These are phyloP conservation scores for Sporisorium graminicola DNA, from an alignment of 1,284 basidiomycete species.

Conservation along the genomic window DNA sequence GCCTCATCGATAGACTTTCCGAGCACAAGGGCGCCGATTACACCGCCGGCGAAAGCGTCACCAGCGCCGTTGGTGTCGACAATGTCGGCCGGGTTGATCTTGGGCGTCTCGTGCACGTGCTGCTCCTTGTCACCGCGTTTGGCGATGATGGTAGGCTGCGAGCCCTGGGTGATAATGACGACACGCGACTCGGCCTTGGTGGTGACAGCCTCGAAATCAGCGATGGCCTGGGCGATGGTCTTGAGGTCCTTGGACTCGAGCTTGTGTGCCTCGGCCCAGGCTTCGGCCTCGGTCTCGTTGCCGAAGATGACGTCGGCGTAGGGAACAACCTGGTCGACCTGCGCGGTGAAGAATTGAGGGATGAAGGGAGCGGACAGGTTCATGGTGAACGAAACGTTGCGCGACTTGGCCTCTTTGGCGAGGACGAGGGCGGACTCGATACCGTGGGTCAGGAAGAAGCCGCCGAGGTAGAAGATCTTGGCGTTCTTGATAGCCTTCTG, in stretches of 20 bases:
- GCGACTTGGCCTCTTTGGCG: conserved; percentile 82
- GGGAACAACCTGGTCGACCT: conserved; percentile 65
- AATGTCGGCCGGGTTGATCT: conserved; percentile 72
- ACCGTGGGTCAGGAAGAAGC: conserved; percentile 97
- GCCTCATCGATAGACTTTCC: conserved; percentile 85
- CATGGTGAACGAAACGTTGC: conserved; percentile 77
- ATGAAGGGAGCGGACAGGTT: conserved; percentile 99
- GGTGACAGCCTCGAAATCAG: conserved; percentile 53
- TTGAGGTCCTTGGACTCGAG: conserved; percentile 62
- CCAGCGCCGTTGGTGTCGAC: conserved; percentile 99
- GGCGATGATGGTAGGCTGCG: conserved; percentile 84
- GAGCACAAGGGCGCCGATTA: conserved; percentile 85
- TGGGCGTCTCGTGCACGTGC: conserved; percentile 72
- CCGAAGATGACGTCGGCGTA: conserved; percentile 72
- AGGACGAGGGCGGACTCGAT: conserved; percentile 80
- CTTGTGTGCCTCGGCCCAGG: conserved; percentile 79
- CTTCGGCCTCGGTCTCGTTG: conserved; percentile 93
- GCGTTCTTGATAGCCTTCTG: conserved; percentile 83
- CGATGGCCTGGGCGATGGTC: conserved; percentile 66
- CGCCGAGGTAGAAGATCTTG: conserved; percentile 92
- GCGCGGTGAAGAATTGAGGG: conserved; percentile 87
- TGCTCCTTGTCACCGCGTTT: conserved; percentile 75
- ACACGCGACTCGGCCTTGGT: conserved; percentile 75
- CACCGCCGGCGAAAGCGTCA: conserved; percentile 98
- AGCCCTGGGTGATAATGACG: conserved; percentile 92